Evolutionary conservation across 176 grass and related monocot genomes (phyloP).

Genomic region (Rhipidocladum racemiflorum): DNA sequence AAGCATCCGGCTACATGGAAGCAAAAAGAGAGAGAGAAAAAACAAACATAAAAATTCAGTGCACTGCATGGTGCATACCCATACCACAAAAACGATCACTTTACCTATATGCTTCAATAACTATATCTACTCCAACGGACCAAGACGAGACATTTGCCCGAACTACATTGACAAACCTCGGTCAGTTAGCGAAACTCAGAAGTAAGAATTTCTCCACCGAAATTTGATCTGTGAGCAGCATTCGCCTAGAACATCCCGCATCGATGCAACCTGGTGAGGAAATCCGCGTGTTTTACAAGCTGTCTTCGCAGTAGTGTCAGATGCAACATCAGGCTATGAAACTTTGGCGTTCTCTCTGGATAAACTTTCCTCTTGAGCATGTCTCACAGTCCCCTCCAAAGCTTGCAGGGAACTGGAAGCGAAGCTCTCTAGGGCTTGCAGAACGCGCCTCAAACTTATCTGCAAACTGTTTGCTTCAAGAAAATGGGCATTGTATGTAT

Average conservation of each 20-base stretch:
- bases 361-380: constrained; percentile 47
- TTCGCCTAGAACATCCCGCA: background rate
- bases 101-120: constrained; percentile 9
- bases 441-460: constrained; percentile 43
- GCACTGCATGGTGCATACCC: background rate
- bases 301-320: constrained; percentile 3
- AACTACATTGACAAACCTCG: background rate
- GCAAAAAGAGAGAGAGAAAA: background rate
- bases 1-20: constrained; percentile 1
- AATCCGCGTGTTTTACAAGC: constrained; percentile 1
- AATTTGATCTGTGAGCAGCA: background rate
- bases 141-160: background rate
- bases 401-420: constrained; percentile 42
- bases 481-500: constrained; percentile 28
- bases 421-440: constrained; percentile 62
- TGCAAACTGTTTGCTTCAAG: constrained; percentile 50
- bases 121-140: constrained; percentile 29
- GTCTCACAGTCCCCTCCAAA: constrained; percentile 49
- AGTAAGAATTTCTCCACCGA: constrained; percentile 34
- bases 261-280: background rate
- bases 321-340: constrained; percentile 36
- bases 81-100: constrained; percentile 4
- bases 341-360: constrained; percentile 45
- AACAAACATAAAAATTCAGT: background rate
- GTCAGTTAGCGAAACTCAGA: constrained; percentile 25